Conservation (phyloP, 2,329 filamentous ascomycete species). For the Colletotrichum karsti region DNA sequence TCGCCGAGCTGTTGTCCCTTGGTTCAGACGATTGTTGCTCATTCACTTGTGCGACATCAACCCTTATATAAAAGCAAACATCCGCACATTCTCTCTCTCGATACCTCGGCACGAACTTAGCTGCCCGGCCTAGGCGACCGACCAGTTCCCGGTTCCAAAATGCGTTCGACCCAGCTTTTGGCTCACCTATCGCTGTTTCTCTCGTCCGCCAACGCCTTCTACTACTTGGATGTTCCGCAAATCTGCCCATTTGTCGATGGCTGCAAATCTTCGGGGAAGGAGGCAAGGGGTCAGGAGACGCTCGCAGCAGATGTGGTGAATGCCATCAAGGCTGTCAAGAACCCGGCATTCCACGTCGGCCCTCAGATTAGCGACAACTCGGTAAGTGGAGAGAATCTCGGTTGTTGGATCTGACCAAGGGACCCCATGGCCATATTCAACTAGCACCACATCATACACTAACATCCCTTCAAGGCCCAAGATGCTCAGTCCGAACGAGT, state of each 20-base stretch:
- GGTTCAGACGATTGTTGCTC: neutral
- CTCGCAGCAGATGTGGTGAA: constrained; percentile 8
- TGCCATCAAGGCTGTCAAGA: constrained; percentile 26
- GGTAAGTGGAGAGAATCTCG: neutral
- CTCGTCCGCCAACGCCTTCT: constrained; percentile 54
- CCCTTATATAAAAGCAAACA: too few relatives aligned
- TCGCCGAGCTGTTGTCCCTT: neutral
- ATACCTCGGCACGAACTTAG: too few relatives aligned
- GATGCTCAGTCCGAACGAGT: constrained; percentile 44
- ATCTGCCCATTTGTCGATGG: constrained; percentile 37
- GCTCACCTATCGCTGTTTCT: constrained; percentile 58
- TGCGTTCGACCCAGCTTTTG: constrained; percentile 50
- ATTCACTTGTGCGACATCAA: neutral
- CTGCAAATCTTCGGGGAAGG: constrained; percentile 35
- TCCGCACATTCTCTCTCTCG: too few relatives aligned
- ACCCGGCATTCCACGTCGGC: constrained; percentile 46
- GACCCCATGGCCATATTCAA: neutral
- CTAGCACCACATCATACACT: neutral
- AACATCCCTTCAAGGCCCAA: constrained; percentile 36
- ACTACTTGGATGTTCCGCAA: constrained; percentile 49
- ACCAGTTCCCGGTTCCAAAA: constrained; percentile 39
- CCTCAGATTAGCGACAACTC: neutral
- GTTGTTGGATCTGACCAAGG: neutral
- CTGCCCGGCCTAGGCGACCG: too few relatives aligned
- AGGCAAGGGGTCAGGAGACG: constrained; percentile 13